These are phyloP conservation scores for Clausena lansium DNA, from an alignment of 345 rosid genomes.

Conservation along the genomic window DNA sequence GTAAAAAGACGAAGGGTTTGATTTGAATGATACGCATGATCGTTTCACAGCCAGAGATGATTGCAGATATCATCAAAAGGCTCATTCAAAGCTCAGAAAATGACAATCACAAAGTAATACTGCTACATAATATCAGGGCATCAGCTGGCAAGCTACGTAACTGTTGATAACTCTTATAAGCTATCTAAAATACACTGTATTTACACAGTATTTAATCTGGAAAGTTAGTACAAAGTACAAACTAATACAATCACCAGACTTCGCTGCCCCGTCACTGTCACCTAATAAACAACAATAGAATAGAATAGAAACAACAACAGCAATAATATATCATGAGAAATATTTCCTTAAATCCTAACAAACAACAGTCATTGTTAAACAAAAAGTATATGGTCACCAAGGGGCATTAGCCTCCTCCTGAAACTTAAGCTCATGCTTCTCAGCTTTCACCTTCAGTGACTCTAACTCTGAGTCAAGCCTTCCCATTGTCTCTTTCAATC, in stretches of 20 bases:
- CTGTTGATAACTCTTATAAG: neutral
- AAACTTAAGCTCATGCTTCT: conserved; percentile 26
- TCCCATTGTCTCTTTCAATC: conserved; percentile 24
- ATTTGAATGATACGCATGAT: neutral
- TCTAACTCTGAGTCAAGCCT: conserved; percentile 33
- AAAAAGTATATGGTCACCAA: conserved; percentile 30
- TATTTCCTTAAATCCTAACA: neutral
- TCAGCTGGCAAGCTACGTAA: neutral
- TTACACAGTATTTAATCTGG: neutral
- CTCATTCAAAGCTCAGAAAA: neutral
- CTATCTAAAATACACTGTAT: conserved; percentile 7
- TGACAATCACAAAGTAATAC: neutral
- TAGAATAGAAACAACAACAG: neutral
- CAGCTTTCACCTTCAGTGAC: conserved; percentile 21
- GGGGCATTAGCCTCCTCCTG: conserved; percentile 32
- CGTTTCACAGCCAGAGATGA: neutral
- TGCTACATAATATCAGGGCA: neutral
- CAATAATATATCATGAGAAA: neutral
- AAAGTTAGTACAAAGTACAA: neutral
- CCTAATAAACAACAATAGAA: neutral
- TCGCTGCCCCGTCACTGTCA: neutral
- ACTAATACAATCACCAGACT: neutral
- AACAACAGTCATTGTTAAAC: neutral
- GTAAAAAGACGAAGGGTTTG: neutral
- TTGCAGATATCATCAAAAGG: neutral